Base-by-base conservation (phyloP, 2,329 filamentous ascomycete genomes). In the Hawksworthiomyces lignivorus region DNA sequence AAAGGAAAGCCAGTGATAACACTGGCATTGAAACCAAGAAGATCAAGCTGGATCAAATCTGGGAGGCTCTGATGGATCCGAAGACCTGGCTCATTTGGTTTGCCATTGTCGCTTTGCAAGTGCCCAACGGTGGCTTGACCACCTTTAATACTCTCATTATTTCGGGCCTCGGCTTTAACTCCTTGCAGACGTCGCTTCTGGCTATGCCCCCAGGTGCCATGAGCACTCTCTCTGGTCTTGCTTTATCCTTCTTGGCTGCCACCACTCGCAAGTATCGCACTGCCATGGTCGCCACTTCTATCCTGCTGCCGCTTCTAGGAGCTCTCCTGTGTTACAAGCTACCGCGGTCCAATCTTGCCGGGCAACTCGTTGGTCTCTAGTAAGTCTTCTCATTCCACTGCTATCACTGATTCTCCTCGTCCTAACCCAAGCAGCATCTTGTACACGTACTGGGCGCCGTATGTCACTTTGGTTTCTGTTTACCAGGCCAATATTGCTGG, bases 321-420 rank as follows among this genome's bases (percentile, higher is more conserved):
- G 54, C 61, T 1, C 54, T 61, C 7, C 48, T 66, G 35, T 63
- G 62, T 39, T 62, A 56, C 41, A 52, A 54, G 10, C 55, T 52
- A 15, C 50, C 48, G 1, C 42, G 48, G 20, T 20, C 29, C 28
- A 52, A 52, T 39, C 43, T 52, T 4, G 49, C 48, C 17, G 50
- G 50, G 14, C 50, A 52, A 32, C 46, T 52, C 12, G 40, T 52
- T 14, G 49, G 50, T 20, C 36, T 52, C 5, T 52, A 52, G 44
- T 46, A 28, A 8, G 44, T 35, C 14, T 18, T 30, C 3, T 30
- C 10, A 20, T 29, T 36, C 9, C 3, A 21, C 31, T 22, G 19
- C 19, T 7, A 12, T 27, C 7, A 29, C 26, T 4, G 8, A 14
- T 15, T 36, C 11, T 8, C 24, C 12, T 7, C 10, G 1, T 24